Base-by-base conservation (phyloP, 805 yeast genomes). In the Danielia oregonensis region DNA sequence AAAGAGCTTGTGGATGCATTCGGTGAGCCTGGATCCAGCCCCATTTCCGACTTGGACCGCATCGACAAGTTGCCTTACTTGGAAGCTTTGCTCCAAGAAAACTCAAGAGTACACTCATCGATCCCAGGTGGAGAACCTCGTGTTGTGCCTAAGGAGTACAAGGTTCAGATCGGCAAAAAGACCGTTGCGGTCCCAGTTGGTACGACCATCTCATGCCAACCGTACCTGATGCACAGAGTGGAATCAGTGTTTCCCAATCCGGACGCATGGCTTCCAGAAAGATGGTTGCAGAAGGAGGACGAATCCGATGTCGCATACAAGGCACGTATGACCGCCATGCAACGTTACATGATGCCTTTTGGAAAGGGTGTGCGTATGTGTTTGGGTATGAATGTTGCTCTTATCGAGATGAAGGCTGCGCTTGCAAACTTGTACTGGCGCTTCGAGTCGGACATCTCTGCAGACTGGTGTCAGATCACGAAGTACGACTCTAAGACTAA, bases 291-390 rank as follows among this genome's bases (percentile, higher is more conserved):
- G 34, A 53, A 57, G 22, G 51, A 47, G 2, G 46, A 50, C 23
- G 78, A 72, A 46, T 34, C 56, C 11, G 33, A 30, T 2, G 45
- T 26, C 2, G 63, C 57, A 4, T 71, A 52, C 48, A 49, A 48
- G 5, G 42, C 37, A 5, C 49, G 80, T 25, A 47, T 72, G 22
- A 66, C 58, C 34, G 35, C 34, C 6, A 80, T 78, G 76, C 65
- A 68, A 37, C 68, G 62, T 33, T 65, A 66, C 44, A 72, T 80
- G 68, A 72, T 81, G 70, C 78, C 83, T 1, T 82, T 83, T 61
- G 88, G 89, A 1, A 73, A 78, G 26, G 91, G 89, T 3, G 66
- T 78, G 14, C 61, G 87, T 43, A 80, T 81, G 87, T 82, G 91
- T 49, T 60, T 81, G 35, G 89, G 91, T 1, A 72, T 78, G 77